Conservation (phyloP, 768 basidiomycete genomes). For the Amanita thiersii region DNA sequence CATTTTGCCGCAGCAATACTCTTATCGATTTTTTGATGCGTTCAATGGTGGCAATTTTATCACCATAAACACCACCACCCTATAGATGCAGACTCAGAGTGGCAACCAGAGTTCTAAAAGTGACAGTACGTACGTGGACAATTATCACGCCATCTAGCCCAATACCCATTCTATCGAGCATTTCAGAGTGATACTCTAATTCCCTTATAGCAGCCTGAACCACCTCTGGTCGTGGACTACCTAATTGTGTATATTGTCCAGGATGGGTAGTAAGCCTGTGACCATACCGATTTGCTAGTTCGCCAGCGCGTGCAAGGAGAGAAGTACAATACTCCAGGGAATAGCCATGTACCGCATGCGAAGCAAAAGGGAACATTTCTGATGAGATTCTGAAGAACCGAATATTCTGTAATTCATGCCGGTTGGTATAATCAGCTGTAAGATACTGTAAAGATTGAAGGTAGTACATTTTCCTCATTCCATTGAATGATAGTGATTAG, state of each 20-base stretch:
- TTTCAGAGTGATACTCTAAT: conserved; percentile 79
- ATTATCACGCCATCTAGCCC: conserved; percentile 85
- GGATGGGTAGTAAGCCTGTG: conserved; percentile 85
- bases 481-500: conserved; percentile 72
- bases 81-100: conserved; percentile 16
- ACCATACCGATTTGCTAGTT: conserved; percentile 57
- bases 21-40: conserved; percentile 68
- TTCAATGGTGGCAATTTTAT: conserved; percentile 62
- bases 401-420: conserved; percentile 42
- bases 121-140: conserved; percentile 48
- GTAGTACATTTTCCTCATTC: conserved; percentile 74
- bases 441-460: not conserved
- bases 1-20: conserved; percentile 46
- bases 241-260: conserved; percentile 80
- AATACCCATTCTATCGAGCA: conserved; percentile 79
- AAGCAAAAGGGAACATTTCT: conserved; percentile 91
- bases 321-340: conserved; percentile 64
- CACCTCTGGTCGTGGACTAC: conserved; percentile 69
- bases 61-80: conserved; percentile 79
- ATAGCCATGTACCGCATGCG: conserved; percentile 76
- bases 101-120: not conserved
- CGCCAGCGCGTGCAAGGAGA: conserved; percentile 49
- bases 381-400: conserved; percentile 86
- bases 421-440: not conserved
- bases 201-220: conserved; percentile 73